Conservation (phyloP, 2,329 filamentous ascomycete genomes). For the Thelonectria blattea region DNA sequence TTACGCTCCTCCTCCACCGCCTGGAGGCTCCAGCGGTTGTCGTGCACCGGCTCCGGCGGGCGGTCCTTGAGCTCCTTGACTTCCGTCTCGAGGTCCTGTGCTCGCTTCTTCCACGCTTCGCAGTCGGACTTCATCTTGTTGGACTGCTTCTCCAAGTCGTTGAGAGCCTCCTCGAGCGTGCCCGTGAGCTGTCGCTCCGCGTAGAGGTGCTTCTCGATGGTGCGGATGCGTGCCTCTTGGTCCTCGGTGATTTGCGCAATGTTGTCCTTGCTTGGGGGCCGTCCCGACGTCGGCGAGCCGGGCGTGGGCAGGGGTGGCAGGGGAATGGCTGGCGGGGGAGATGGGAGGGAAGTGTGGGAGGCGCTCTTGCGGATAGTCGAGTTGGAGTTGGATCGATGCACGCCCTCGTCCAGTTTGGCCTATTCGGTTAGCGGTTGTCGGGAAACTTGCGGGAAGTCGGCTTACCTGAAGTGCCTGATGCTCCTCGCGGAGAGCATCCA, state of each 20-base stretch:
- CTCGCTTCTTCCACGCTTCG: slow-evolving; percentile 90
- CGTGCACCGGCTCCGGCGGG: slow-evolving; percentile 54
- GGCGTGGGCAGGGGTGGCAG: slow-evolving; percentile 82
- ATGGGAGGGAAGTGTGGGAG: slow-evolving; percentile 84
- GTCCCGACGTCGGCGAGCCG: slow-evolving; percentile 62
- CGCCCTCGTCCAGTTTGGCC: slow-evolving; percentile 67
- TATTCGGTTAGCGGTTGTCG: slow-evolving; percentile 44
- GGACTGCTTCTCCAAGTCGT: slow-evolving; percentile 88
- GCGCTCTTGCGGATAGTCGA: slow-evolving; percentile 84
- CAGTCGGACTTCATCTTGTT: slow-evolving; percentile 91
- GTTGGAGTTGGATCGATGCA: slow-evolving; percentile 65
- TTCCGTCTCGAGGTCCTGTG: slow-evolving; percentile 74
- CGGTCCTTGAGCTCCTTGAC: slow-evolving; percentile 68
- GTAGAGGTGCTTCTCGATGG: slow-evolving; percentile 94
- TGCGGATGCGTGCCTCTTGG: slow-evolving; percentile 91
- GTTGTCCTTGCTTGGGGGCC: slow-evolving; percentile 82
- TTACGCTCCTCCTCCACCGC: slow-evolving; percentile 96
- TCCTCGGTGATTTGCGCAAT: slow-evolving; percentile 87
- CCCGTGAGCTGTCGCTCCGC: slow-evolving; percentile 96
- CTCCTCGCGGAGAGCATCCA: slow-evolving; percentile 71
- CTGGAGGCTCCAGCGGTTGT: slow-evolving; percentile 75
- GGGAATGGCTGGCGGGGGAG: slow-evolving; percentile 94
- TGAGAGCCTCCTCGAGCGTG: slow-evolving; percentile 93
- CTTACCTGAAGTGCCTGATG: slow-evolving; percentile 79
- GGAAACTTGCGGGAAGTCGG: not conserved